Base-by-base conservation (phyloP, 345 rosid genomes). In the Salix viminalis region DNA sequence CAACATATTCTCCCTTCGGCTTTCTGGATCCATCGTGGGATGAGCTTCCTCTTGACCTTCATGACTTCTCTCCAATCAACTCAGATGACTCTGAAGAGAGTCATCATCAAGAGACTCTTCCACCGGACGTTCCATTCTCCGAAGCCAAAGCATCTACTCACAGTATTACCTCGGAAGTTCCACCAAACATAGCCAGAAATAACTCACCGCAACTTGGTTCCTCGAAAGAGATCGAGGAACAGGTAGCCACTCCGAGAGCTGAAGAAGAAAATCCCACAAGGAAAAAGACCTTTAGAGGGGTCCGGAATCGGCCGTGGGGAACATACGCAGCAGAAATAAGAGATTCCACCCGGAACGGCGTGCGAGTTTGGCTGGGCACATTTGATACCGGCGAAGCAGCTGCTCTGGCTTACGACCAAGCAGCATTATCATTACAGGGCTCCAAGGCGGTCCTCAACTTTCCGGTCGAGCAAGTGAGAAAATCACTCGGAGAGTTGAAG, bases 331-430 rank as follows among this genome's bases (percentile, higher is more conserved):
- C 97, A 1, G 97, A 92, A 85, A 90, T 92, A 34, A 85, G 97
- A 69, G 94, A 92, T 71, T 88, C 94, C 0, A 87, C 93, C 0
- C 83, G 89, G 48, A 83, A 89, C 4, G 94, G 97, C 0, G 81
- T 79, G 12, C 80, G 97, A 79, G 94, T 92, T 58, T 92, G 97
- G 97, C 85, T 92, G 0, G 94, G 97, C 39, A 92, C 97, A 0
- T 92, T 90, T 19, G 91, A 89, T 69, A 89, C 80, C 7, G 94
- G 89, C 0, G 94, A 92, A 71, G 93, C 86, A 7, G 97, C 94
- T 0, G 97, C 97, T 65, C 52, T 89, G 32, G 97, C 94, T 37
- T 92, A 92, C 7, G 97, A 92, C 42, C 97, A 88, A 76, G 97
- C 97, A 0, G 97, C 97, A 67, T 87, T 90, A 23, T 76, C 86